Base-by-base conservation (phyloP, 192 early-diverging fungal species). In the Coemansia sp. region DNA sequence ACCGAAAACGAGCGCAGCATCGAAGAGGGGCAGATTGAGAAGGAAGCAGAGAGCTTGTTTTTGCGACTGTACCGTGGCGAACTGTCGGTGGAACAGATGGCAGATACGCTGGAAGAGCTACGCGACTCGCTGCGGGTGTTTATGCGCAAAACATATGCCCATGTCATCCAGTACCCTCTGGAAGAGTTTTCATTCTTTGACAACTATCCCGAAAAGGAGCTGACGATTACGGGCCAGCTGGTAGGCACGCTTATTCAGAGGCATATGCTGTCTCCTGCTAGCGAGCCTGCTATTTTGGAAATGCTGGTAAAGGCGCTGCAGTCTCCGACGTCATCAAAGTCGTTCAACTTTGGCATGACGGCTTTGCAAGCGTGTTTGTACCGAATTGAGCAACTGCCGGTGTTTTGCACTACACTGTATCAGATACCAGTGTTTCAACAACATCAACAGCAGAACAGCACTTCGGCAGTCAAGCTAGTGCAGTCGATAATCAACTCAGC, bases 151-250 rank as follows among this genome's bases (percentile, higher is more conserved):
- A 84, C 90, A 6, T 97, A 86, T 70, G 81, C 85, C 8, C 93
- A 88, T 62, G 94, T 97, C 83, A 86, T 94, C 8, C 88, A 92
- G 70, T 91, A 91, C 51, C 84, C 96, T 30, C 89, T 99, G 71
- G 97, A 97, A 56, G 97, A 99, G 71, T 96, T 92, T 72, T 86
- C 89, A 53, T 96, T 91, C 62, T 94, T 99, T 53, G 79, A 88
- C 21, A 88, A 91, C 70, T 99, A 97, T 68, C 95, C 94, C 0
- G 93, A 94, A 45, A 91, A 88, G 57, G 91, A 96, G 71, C 81
- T 97, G 12, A 79, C 82, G 2, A 87, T 97, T 19, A 97, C 95
- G 0, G 88, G 90, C 43, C 80, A 88, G 21, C 81, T 99, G 16
- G 94, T 99, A 70, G 97, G 97, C 5, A 78, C 84, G 10, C 61